phyloP scores from a whole-genome alignment of 176 grass and related monocot genomes.

The Zizania latifolia region DNA sequence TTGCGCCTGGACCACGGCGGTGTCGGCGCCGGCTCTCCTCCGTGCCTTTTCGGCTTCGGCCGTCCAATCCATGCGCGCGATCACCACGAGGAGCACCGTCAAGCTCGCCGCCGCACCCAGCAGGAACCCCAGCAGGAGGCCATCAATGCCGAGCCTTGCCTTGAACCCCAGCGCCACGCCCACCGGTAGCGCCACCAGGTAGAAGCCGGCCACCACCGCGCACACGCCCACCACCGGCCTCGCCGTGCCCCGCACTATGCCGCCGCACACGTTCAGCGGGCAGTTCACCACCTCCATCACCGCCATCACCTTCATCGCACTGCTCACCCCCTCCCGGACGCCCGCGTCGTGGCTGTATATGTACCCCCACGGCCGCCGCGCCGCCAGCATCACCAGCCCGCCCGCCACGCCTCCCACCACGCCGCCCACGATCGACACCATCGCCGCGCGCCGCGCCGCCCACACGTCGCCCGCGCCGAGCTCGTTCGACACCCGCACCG shows the following conservation, averaged over 20 bases:
- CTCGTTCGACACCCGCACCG: conserved; percentile 78
- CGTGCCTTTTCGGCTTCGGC: conserved; percentile 50
- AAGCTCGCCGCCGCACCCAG: conserved; percentile 42
- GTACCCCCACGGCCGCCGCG: conserved; percentile 43
- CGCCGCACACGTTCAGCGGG: conserved; percentile 71
- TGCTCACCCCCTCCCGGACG: conserved; percentile 42
- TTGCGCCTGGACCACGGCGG: background rate
- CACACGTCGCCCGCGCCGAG: conserved; percentile 55
- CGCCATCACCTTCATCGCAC: conserved; percentile 79
- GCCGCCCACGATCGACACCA: conserved; percentile 42
- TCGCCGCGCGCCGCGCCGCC: conserved; percentile 34
- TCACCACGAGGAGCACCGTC: conserved; percentile 38
- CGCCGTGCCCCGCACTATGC: conserved; percentile 66
- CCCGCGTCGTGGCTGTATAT: conserved; percentile 44
- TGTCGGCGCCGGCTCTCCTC: conserved; percentile 15
- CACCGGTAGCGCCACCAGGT: conserved; percentile 62
- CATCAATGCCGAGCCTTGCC: conserved; percentile 38
- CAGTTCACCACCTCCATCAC: conserved; percentile 79
- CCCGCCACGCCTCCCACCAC: conserved; percentile 32
- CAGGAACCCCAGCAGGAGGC: conserved; percentile 58
- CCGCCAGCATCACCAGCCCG: conserved; percentile 35
- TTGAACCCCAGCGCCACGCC: conserved; percentile 61
- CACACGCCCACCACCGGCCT: conserved; percentile 64
- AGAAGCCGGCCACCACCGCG: conserved; percentile 66
- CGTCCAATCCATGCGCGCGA: conserved; percentile 60